Conservation (phyloP, 202 grass and related monocot species). For the Dendrocalamus latiflorus region DNA sequence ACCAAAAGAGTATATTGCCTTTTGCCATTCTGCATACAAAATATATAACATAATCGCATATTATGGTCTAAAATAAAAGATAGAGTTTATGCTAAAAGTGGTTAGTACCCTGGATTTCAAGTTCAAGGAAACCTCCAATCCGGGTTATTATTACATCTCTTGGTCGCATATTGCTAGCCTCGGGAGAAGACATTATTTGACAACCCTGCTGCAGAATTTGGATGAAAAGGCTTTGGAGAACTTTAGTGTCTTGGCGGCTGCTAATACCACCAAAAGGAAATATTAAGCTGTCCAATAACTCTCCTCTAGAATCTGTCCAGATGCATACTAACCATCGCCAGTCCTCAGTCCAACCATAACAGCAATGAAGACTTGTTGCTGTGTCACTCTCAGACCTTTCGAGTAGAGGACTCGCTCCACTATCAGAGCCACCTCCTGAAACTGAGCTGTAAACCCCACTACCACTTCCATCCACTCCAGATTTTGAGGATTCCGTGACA, state of each 20-base stretch:
- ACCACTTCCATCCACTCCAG: constrained; percentile 54
- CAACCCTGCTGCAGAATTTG: constrained; percentile 97
- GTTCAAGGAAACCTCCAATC: constrained; percentile 88
- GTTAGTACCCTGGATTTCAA: constrained; percentile 90
- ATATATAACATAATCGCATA: constrained; percentile 24
- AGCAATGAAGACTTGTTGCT: constrained; percentile 81
- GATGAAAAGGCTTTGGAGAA: constrained; percentile 93
- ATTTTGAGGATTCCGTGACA: constrained; percentile 58
- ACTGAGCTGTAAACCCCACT: constrained; percentile 48
- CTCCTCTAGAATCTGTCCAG: constrained; percentile 96
- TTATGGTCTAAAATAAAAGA: constrained; percentile 12
- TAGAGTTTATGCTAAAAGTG: constrained; percentile 11
- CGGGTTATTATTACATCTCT: constrained; percentile 90
- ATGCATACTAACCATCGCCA: constrained; percentile 97
- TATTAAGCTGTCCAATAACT: constrained; percentile 82
- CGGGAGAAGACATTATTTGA: constrained; percentile 78
- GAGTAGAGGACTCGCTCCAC: constrained; percentile 34
- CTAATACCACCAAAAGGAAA: constrained; percentile 97
- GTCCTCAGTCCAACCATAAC: constrained; percentile 98
- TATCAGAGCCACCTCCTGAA: constrained; percentile 46
- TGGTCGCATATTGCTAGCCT: constrained; percentile 50
- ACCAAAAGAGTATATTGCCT: constrained; percentile 85
- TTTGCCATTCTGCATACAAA: constrained; percentile 85
- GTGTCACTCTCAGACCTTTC: constrained; percentile 63
- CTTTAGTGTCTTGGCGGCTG: constrained; percentile 93